A percentile compares a stretch with the other conserved stretches of the same genome.
These are phyloP conservation scores for Psidium friedrichsthalianum DNA, from an alignment of 345 rosid genomes.

Conservation along the genomic window DNA sequence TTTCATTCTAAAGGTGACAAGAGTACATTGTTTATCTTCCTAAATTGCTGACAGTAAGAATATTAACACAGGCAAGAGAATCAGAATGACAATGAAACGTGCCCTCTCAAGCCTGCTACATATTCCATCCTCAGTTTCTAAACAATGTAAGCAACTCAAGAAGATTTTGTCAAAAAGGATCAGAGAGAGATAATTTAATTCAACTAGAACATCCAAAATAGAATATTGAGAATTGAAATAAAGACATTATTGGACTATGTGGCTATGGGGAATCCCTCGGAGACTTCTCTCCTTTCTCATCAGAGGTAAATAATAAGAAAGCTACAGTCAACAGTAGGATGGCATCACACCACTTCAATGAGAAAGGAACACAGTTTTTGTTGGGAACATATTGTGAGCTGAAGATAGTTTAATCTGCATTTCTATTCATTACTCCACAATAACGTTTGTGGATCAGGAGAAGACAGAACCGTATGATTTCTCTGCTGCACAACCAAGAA, in stretches of 20 bases:
- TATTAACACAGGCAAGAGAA: not conserved
- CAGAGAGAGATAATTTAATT: not conserved
- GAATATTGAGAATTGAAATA: not conserved
- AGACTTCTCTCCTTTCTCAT: not conserved
- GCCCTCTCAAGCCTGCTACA: not conserved
- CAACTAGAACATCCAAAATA: not conserved
- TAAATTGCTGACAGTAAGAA: not conserved
- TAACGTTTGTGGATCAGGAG: not conserved
- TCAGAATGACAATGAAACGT: not conserved
- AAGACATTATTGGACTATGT: not conserved
- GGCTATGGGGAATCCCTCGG: not conserved
- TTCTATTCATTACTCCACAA: not conserved
- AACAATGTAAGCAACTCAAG: not conserved
- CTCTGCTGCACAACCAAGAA: not conserved
- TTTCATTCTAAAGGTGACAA: not conserved
- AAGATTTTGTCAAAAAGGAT: not conserved
- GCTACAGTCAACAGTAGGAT: not conserved
- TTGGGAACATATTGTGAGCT: not conserved
- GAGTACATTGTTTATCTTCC: not conserved
- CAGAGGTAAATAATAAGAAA: not conserved
- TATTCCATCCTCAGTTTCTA: not conserved
- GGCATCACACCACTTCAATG: not conserved
- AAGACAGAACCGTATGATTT: not conserved
- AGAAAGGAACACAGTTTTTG: not conserved
- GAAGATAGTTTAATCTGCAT: not conserved